Conservation (phyloP, 768 basidiomycete genomes). For the Xerocomellus chrysenteron region DNA sequence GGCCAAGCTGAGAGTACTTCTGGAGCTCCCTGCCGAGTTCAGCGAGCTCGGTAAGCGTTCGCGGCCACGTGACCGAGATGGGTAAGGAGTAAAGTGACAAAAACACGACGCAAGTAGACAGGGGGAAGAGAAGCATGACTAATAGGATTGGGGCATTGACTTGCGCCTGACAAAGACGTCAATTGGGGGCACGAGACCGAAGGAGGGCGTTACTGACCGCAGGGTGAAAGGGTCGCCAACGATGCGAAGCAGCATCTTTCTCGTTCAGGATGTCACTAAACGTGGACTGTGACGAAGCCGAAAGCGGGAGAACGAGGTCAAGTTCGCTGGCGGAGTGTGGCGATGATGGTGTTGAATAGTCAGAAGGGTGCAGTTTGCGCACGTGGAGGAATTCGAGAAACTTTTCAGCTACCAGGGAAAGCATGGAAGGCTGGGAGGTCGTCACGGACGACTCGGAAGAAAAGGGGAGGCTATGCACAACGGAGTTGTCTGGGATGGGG, state of each 20-base stretch:
- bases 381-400: constrained; percentile 54
- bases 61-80: constrained; percentile 74
- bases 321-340: constrained; percentile 39
- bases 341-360: constrained; percentile 48
- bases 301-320: constrained; percentile 54
- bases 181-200: constrained; percentile 5
- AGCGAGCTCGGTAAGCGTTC: constrained; percentile 71
- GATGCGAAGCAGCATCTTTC: constrained; percentile 33
- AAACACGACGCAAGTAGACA: constrained; percentile 59
- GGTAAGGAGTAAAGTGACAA: constrained; percentile 55
- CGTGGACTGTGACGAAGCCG: constrained; percentile 48
- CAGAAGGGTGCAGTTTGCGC: constrained; percentile 38
- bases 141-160: constrained; percentile 61
- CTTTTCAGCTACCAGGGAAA: constrained; percentile 48
- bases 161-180: constrained; percentile 36
- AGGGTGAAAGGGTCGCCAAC: constrained; percentile 33
- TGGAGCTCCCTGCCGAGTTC: constrained; percentile 74
- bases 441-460: constrained; percentile 6
- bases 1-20: constrained; percentile 72
- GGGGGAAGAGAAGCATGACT: constrained; percentile 62
- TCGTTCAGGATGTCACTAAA: constrained; percentile 45
- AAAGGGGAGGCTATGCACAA: neutral
- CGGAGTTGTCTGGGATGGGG: constrained; percentile 1
- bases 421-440: constrained; percentile 43
- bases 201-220: constrained; percentile 31